Percentiles rank a stretch among this genome's conserved stretches.
Conservation (phyloP, 306 rosid genomes). For the Castanopsis chinensis region DNA sequence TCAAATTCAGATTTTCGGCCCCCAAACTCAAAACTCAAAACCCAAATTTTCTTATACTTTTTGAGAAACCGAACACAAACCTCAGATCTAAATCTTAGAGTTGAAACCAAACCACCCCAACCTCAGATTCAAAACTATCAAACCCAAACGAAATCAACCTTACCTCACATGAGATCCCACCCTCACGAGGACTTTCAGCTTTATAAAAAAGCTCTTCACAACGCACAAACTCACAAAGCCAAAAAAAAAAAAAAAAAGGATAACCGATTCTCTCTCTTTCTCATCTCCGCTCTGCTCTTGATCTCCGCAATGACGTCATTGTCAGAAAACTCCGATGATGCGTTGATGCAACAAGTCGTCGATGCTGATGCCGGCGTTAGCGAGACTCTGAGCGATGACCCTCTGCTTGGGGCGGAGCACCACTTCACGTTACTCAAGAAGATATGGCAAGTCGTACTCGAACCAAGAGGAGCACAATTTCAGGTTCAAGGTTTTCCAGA, state of each 20-base stretch:
- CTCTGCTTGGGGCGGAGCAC: slow-evolving; percentile 57
- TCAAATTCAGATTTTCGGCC: too few relatives aligned
- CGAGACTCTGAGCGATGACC: slow-evolving; percentile 11
- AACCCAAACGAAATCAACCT: too few relatives aligned
- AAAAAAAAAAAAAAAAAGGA: slow-evolving; percentile 37
- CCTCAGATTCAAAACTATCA: too few relatives aligned
- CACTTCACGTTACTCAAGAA: slow-evolving; percentile 72
- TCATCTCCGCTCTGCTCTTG: slow-evolving; percentile 27
- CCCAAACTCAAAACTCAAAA: too few relatives aligned
- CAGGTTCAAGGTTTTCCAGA: slow-evolving; percentile 63
- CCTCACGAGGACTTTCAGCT: neutral
- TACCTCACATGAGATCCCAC: neutral
- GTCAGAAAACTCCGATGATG: slow-evolving; percentile 11
- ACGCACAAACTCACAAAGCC: neutral
- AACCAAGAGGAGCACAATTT: slow-evolving; percentile 64
- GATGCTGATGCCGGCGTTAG: slow-evolving; percentile 13
- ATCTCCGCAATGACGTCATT: slow-evolving; percentile 20
- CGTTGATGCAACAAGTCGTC: slow-evolving; percentile 72
- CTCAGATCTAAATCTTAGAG: too few relatives aligned
- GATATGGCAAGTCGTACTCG: slow-evolving; percentile 60
- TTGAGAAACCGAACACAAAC: too few relatives aligned
- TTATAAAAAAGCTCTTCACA: slow-evolving; percentile 1
- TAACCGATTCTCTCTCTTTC: slow-evolving; percentile 13
- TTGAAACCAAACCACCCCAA: too few relatives aligned
- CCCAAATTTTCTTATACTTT: too few relatives aligned